Evolutionary conservation across 768 basidiomycete genomes (phyloP), one percentile per base, ranked within the genome.

Genomic region (Vararia minispora): DNA sequence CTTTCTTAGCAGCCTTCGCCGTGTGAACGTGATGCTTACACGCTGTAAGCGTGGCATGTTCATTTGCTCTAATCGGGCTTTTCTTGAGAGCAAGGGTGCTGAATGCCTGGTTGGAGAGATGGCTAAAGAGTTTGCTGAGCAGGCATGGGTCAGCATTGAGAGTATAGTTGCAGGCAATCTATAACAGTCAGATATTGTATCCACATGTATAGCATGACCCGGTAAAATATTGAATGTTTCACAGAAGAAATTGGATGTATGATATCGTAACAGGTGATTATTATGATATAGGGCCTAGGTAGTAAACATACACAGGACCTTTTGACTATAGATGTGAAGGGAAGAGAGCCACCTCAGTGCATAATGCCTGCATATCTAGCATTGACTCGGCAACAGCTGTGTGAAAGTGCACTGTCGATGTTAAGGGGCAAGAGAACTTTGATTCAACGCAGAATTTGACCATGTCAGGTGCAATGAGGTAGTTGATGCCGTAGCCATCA

Each of bases 401-500:
- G 49, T 82, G 79, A 55, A 94, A 84, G 18, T 42, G 40, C 6
- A 63, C 56, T 11, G 89, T 94, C 13, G 84, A 85, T 13, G 90
- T 92, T 13, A 60, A 51, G 3, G 68, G 52, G 43, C 67, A 75
- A 5, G 82, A 81, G 43, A 68, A 61, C 57, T 98, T 98, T 31
- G 83, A 87, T 56, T 98, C 94, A 53, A 95, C 77, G 2, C 94
- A 91, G 60, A 95, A 91, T 58, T 90, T 92, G 53, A 98, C 66
- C 41, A 77, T 65, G 29, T 78, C 61, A 11, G 79, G 74, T 11
- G 79, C 87, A 40, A 84, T 72, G 41, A 94, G 71, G 58, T 95
- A 97, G 55, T 88, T 94, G 49, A 95, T 82, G 1, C 92, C 91
- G 63, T 92, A 94, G 7, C 92, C 92, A 62, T 92, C 80, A 28